A percentile compares a stretch with the other conserved stretches of the same genome.
Conservation (phyloP, 768 basidiomycete species). For the Myochromella boudieri region DNA sequence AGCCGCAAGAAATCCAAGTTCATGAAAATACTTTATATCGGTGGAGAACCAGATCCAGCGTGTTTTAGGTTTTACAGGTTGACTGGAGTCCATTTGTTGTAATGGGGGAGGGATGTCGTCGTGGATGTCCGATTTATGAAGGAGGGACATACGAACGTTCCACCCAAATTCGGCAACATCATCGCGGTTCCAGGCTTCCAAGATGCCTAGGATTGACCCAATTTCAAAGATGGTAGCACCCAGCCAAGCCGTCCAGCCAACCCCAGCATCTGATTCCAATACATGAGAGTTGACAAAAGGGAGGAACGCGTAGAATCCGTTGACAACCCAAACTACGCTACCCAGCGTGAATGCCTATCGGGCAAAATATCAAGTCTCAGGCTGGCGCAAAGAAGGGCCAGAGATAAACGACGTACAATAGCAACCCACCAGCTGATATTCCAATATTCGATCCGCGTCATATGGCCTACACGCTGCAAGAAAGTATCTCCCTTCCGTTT, state of each 20-base stretch:
- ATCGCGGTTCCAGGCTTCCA: conserved; percentile 54
- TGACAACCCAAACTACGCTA: conserved; percentile 52
- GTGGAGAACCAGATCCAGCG: conserved; percentile 40
- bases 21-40: conserved; percentile 35
- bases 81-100: conserved; percentile 12
- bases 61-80: conserved; percentile 20
- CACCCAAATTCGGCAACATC: conserved; percentile 38
- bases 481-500: conserved; percentile 16
- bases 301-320: conserved; percentile 54
- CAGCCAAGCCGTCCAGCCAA: conserved; percentile 50
- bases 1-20: conserved; percentile 49
- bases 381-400: background rate
- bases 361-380: background rate
- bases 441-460: conserved; percentile 40
- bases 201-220: conserved; percentile 50
- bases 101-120: background rate
- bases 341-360: conserved; percentile 39
- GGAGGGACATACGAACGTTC: conserved; percentile 20
- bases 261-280: conserved; percentile 27
- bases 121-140: conserved; percentile 9
- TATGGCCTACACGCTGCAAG: conserved; percentile 22
- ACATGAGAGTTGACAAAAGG: conserved; percentile 37
- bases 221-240: conserved; percentile 64
- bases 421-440: conserved; percentile 47
- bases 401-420: conserved; percentile 22